phyloP scores from a whole-genome alignment of 805 yeast genomes.

The Danielia reshetovae region DNA sequence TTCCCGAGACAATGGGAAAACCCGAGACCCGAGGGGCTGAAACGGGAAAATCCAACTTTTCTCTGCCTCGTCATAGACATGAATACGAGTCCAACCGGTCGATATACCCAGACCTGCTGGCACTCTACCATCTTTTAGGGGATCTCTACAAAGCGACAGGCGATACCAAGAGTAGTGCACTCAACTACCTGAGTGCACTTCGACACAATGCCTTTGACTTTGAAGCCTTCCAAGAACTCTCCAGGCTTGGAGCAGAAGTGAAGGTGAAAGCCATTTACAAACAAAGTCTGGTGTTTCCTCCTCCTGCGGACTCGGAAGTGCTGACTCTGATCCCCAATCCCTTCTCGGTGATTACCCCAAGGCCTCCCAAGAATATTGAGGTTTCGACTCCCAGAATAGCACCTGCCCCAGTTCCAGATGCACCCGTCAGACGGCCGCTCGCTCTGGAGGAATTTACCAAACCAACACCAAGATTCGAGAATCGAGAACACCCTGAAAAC shows the following conservation, averaged over 20 bases:
- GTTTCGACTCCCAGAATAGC: slow-evolving; percentile 19
- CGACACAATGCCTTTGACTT: slow-evolving; percentile 75
- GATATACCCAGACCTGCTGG: slow-evolving; percentile 63
- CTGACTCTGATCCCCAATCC: slow-evolving; percentile 13
- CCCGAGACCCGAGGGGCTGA: not conserved
- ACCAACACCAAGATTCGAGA: no score
- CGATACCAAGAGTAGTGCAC: slow-evolving; percentile 60
- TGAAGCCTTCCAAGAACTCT: slow-evolving; percentile 79
- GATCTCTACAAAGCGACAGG: slow-evolving; percentile 57
- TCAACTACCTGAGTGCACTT: slow-evolving; percentile 66
- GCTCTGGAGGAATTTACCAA: no score
- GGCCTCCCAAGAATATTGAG: slow-evolving; percentile 5
- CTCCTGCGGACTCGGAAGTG: not conserved
- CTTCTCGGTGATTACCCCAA: slow-evolving; percentile 32
- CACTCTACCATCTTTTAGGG: slow-evolving; percentile 65
- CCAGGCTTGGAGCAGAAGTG: slow-evolving; percentile 67
- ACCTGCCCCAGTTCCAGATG: slow-evolving; percentile 28
- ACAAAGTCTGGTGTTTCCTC: slow-evolving; percentile 1
- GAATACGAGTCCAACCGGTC: slow-evolving; percentile 38
- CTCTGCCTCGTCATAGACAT: slow-evolving; percentile 18
- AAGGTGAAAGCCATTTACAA: slow-evolving; percentile 55
- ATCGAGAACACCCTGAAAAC: slow-evolving; percentile 6
- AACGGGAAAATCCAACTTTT: slow-evolving; percentile 11
- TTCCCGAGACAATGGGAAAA: no score
- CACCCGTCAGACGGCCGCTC: slow-evolving; percentile 27